Base-by-base conservation (phyloP, 1,139 yeast genomes). In the Trichomonascaceae sp. region DNA sequence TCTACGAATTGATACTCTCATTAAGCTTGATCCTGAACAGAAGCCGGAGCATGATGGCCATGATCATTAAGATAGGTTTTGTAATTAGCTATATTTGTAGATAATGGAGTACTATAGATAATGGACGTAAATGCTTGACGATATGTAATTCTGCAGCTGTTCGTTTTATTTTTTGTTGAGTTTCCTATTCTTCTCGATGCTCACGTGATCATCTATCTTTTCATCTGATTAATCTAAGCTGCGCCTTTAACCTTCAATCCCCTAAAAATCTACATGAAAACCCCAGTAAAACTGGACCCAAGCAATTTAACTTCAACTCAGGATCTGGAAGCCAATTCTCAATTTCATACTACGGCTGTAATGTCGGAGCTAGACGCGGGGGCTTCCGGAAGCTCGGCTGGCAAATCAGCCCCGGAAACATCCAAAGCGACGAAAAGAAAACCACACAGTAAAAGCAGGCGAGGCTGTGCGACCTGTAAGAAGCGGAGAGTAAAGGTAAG, bases 1-100 rank as follows among this genome's bases (percentile, higher is more conserved):
- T 61, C 80, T 95, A 65, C 85, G 99, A 78, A 95, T 95, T 67
- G 99, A 95, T 72, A 95, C 99, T 55, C 90, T 93, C 96, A 93
- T 95, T 68, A 87, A 90, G 54, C 96, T 95, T 57, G 95, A 91
- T 63, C 99, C 99, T 32, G 99, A 93, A 67, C 95, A 90, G 59
- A 88, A 88, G 60, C 83, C 83, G 76, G 96, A 95, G 43, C 66
- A 63, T 54, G 65, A 58, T 22, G 57, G 52, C 48, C 66, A 63
- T 53, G 61, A 61, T 36, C 56, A 54, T 20, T 53, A 47, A 20
- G 19, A n/a, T n/a, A 22, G 24, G 24, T 22, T 22, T 22, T 22
- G 24, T 22, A 22, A 22, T 6, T 22, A 22, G 24, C 24, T 22
- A 22, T 22, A 22, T 24, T 24, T 19, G 15, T 47, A 36, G n/a